These are phyloP conservation scores for Tylopilus orsonianus DNA, from an alignment of 1,284 basidiomycete species.

Conservation along the genomic window DNA sequence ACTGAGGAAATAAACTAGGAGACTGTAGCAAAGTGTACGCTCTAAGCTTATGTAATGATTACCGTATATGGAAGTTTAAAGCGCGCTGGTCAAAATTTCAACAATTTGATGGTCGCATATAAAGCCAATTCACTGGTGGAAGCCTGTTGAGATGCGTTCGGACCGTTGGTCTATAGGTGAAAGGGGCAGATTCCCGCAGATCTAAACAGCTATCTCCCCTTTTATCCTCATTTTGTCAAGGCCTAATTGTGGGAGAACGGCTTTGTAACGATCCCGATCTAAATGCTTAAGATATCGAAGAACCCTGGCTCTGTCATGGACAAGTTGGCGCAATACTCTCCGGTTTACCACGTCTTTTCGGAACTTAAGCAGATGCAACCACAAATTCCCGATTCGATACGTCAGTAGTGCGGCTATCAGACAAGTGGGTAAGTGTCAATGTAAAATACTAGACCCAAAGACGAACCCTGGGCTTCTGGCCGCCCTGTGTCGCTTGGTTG, in stretches of 20 bases:
- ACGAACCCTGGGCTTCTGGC: slow-evolving; percentile 85
- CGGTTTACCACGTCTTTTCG: slow-evolving; percentile 82
- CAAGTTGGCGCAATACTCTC: slow-evolving; percentile 68
- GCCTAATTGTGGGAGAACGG: slow-evolving; percentile 71
- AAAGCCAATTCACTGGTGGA: no score
- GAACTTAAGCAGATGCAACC: slow-evolving; percentile 67
- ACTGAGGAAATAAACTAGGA: no score
- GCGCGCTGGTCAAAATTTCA: no score
- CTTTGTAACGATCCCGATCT: slow-evolving; percentile 73
- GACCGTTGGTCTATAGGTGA: not conserved
- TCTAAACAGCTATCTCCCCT: slow-evolving; percentile 76
- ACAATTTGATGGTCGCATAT: slow-evolving; percentile 8
- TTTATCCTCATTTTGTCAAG: slow-evolving; percentile 81
- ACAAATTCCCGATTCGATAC: slow-evolving; percentile 81
- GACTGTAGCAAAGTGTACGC: no score
- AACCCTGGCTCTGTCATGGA: slow-evolving; percentile 83
- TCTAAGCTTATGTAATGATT: no score
- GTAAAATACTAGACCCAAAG: slow-evolving; percentile 2
- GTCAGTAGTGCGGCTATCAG: slow-evolving; percentile 81
- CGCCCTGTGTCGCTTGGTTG: slow-evolving; percentile 79
- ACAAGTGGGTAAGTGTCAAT: slow-evolving; percentile 4
- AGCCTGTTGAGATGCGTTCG: not conserved
- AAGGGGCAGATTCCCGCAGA: not conserved
- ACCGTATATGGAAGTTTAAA: no score
- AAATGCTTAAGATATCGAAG: slow-evolving; percentile 77